These are phyloP conservation scores for Phytophthora idaei DNA, from an alignment of 352 stramenopile genomes.

Conservation along the genomic window DNA sequence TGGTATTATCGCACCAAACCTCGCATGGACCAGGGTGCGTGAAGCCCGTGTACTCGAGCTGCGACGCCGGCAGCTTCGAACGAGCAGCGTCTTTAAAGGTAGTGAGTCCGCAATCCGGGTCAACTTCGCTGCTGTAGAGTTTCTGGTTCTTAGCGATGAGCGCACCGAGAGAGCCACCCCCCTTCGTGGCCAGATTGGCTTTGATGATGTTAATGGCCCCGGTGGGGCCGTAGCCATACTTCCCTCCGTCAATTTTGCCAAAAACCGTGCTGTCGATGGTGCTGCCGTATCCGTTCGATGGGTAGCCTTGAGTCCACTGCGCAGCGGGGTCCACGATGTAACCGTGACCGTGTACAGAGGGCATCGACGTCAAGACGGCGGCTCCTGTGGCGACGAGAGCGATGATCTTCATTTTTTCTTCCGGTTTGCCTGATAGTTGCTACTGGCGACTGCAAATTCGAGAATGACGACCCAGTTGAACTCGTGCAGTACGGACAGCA, in stretches of 20 bases:
- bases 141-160: slow-evolving; percentile 58
- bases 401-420: slow-evolving; percentile 35
- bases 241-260: slow-evolving; percentile 38
- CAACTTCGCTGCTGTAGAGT: slow-evolving; percentile 41
- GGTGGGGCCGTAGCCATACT: slow-evolving; percentile 51
- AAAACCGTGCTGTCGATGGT: slow-evolving; percentile 48
- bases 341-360: slow-evolving; percentile 28
- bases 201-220: slow-evolving; percentile 48
- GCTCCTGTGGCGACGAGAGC: slow-evolving; percentile 34
- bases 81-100: slow-evolving; percentile 41
- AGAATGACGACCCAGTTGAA: slow-evolving; percentile 15
- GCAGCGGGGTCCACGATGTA: slow-evolving; percentile 56
- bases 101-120: slow-evolving; percentile 50
- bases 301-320: slow-evolving; percentile 45
- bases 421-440: slow-evolving; percentile 8
- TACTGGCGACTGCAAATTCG: slow-evolving; percentile 29
- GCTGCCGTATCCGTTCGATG: slow-evolving; percentile 56
- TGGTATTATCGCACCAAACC: slow-evolving; percentile 63
- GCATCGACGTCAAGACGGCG: slow-evolving; percentile 24
- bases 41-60: slow-evolving; percentile 58
- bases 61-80: slow-evolving; percentile 40
- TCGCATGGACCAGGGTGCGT: slow-evolving; percentile 66
- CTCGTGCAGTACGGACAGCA: slow-evolving; percentile 15
- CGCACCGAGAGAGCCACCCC: slow-evolving; percentile 45
- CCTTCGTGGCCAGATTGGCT: slow-evolving; percentile 39